Evolutionary conservation across 257 asterid genomes (phyloP).

Genomic region (Handroanthus guayacan): DNA sequence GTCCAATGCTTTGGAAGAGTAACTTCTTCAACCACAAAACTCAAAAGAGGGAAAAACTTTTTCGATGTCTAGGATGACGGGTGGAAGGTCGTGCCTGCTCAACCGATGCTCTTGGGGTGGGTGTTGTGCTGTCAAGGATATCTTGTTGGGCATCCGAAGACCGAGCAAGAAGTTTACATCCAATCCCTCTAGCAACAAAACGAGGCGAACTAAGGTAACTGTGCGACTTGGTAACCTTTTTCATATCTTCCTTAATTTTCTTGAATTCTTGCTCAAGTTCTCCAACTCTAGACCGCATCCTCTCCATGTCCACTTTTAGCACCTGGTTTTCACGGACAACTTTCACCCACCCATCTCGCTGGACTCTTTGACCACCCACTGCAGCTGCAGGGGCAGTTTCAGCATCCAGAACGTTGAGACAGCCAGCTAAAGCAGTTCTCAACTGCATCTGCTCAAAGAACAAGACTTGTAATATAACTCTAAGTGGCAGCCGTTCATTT

Average conservation of each 20-base stretch:
- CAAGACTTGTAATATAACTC: slow-evolving; percentile 85
- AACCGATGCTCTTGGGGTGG: slow-evolving; percentile 72
- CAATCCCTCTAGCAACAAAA: slow-evolving; percentile 47
- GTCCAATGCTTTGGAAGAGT: background rate
- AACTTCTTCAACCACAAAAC: slow-evolving; percentile 16
- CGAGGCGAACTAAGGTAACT: slow-evolving; percentile 75
- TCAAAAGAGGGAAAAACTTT: slow-evolving; percentile 68
- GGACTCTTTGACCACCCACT: slow-evolving; percentile 55
- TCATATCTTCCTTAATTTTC: slow-evolving; percentile 84
- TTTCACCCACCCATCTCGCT: slow-evolving; percentile 86
- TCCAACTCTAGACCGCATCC: slow-evolving; percentile 85
- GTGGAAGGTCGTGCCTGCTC: slow-evolving; percentile 53
- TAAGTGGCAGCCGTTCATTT: slow-evolving; percentile 84
- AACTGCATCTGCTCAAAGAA: slow-evolving; percentile 95
- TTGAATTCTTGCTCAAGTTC: slow-evolving; percentile 87
- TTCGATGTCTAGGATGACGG: slow-evolving; percentile 54
- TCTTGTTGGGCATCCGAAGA: slow-evolving; percentile 63
- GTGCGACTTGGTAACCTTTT: slow-evolving; percentile 71
- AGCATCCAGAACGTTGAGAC: slow-evolving; percentile 69
- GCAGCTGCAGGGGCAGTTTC: slow-evolving; percentile 71
- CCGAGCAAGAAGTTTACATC: slow-evolving; percentile 66
- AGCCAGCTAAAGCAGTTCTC: slow-evolving; percentile 83
- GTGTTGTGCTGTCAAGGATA: slow-evolving; percentile 59
- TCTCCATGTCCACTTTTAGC: slow-evolving; percentile 81
- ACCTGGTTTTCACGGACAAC: slow-evolving; percentile 87